These are phyloP conservation scores for Cenococcum geophilum DNA, from an alignment of 495 filamentous ascomycete genomes.

Conservation along the genomic window DNA sequence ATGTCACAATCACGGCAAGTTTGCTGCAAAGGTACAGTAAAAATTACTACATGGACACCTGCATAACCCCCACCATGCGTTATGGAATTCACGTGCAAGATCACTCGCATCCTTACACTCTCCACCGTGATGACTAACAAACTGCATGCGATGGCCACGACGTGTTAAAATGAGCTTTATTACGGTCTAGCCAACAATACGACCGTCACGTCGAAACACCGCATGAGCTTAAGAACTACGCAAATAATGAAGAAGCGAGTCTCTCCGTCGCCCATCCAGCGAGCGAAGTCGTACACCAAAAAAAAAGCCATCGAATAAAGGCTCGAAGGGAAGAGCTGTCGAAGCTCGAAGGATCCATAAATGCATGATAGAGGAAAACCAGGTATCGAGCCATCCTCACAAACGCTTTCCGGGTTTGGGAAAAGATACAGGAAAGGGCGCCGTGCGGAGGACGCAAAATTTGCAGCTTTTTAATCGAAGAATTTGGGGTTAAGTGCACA, in stretches of 20 bases:
- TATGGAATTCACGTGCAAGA: too few species aligned
- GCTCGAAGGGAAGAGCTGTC: not conserved
- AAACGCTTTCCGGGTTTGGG: not conserved
- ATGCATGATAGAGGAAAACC: constrained; percentile 7
- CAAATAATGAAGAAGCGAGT: not conserved
- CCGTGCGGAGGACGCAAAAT: not conserved
- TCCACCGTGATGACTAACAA: too few species aligned
- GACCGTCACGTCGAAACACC: not conserved
- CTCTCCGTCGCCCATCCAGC: not conserved
- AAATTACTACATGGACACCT: too few species aligned
- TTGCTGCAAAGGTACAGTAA: too few species aligned
- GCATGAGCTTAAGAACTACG: not conserved
- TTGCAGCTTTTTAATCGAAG: not conserved
- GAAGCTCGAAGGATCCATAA: constrained; percentile 3
- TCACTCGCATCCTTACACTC: too few species aligned
- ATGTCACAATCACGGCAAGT: too few species aligned
- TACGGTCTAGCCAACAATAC: not conserved
- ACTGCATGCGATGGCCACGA: not conserved
- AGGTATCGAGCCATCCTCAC: not conserved
- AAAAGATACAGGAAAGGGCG: constrained; percentile 1
- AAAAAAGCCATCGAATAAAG: not conserved
- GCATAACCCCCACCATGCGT: too few species aligned
- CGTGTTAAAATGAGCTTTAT: constrained; percentile 1
- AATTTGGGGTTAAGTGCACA: not conserved
- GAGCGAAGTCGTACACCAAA: not conserved